A percentile compares a stretch with the other conserved stretches of the same genome.
Evolutionary conservation across 257 asterid genomes (phyloP).

Genomic region (Cinchona pubescens): DNA sequence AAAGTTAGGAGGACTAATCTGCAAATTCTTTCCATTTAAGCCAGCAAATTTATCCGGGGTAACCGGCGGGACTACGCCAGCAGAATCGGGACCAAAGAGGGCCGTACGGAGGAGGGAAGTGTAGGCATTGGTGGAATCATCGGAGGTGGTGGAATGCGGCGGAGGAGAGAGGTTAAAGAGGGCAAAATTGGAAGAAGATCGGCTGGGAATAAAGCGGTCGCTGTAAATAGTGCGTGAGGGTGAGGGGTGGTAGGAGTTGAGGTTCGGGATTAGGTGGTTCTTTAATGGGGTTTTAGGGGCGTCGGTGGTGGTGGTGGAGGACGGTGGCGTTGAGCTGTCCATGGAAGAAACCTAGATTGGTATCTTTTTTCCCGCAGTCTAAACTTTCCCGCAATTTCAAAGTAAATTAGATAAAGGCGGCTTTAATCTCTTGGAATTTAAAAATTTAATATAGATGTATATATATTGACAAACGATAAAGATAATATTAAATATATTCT

Average conservation of each 20-base stretch:
- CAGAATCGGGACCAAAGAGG: slow-evolving; percentile 64
- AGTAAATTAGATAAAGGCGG: too few species aligned
- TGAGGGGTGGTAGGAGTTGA: slow-evolving; percentile 52
- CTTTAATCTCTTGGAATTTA: too few species aligned
- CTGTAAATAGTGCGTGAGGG: slow-evolving; percentile 72
- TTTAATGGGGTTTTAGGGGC: slow-evolving; percentile 40
- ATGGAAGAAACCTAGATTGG: slow-evolving; percentile 14
- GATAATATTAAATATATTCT: too few species aligned
- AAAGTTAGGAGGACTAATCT: slow-evolving; percentile 50
- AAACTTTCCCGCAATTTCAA: too few species aligned
- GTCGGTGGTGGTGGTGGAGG: slow-evolving; percentile 2
- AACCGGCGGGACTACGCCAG: slow-evolving; percentile 43
- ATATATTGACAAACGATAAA: too few species aligned
- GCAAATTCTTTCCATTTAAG: slow-evolving; percentile 35
- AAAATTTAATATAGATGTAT: too few species aligned
- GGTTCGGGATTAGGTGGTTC: slow-evolving; percentile 13
- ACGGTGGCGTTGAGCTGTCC: slow-evolving; percentile 24
- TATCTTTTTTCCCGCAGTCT: too few species aligned
- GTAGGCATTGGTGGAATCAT: slow-evolving; percentile 68
- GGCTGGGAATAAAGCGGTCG: slow-evolving; percentile 86
- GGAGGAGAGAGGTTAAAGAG: slow-evolving; percentile 56
- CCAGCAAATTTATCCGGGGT: slow-evolving; percentile 58
- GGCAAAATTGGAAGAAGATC: slow-evolving; percentile 81
- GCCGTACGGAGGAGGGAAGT: slow-evolving; percentile 61
- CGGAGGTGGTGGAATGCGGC: slow-evolving; percentile 44